Percentiles rank a stretch among this genome's conserved stretches.
Evolutionary conservation across 2,329 filamentous ascomycete species (phyloP).

Genomic region (Apiospora sp.): DNA sequence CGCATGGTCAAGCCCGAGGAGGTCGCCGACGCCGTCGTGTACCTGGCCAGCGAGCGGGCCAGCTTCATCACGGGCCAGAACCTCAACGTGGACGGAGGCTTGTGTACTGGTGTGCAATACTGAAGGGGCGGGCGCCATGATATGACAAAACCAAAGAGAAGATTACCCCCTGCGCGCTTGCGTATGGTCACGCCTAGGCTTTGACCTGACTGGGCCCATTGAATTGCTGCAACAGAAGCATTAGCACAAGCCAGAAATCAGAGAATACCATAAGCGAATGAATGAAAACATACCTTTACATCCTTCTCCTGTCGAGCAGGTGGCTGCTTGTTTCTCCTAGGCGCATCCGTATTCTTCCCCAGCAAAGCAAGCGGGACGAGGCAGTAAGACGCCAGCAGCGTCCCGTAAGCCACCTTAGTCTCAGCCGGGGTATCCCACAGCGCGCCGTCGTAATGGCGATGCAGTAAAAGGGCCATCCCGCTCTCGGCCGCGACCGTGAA

Average conservation of each 20-base stretch:
- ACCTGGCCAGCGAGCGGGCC: conserved; percentile 32
- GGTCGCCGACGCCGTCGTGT: conserved; percentile 34
- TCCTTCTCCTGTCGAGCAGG: background rate
- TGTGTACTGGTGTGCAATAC: conserved; percentile 26
- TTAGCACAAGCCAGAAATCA: background rate
- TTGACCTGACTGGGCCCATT: background rate
- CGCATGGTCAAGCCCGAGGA: conserved; percentile 34
- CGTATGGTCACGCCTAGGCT: too few species aligned
- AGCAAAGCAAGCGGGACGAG: background rate
- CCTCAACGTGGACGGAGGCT: conserved; percentile 32
- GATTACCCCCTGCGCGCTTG: too few species aligned
- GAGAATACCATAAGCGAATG: background rate
- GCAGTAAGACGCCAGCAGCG: background rate
- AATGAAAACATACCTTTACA: background rate
- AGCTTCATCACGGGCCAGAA: conserved; percentile 32
- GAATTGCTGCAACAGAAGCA: background rate
- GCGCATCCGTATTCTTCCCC: background rate
- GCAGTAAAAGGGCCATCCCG: background rate
- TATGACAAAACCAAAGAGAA: too few species aligned
- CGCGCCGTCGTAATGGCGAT: background rate
- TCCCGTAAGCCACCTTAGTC: background rate
- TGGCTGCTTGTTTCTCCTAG: background rate
- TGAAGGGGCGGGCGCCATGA: too few species aligned
- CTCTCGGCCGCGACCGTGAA: conserved; percentile 2
- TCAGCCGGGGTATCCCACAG: background rate